Percentiles rank a stretch among this genome's conserved stretches.
Evolutionary conservation across 208 protist species (phyloP).

Genomic region (Jaenimonas drosophilae): DNA sequence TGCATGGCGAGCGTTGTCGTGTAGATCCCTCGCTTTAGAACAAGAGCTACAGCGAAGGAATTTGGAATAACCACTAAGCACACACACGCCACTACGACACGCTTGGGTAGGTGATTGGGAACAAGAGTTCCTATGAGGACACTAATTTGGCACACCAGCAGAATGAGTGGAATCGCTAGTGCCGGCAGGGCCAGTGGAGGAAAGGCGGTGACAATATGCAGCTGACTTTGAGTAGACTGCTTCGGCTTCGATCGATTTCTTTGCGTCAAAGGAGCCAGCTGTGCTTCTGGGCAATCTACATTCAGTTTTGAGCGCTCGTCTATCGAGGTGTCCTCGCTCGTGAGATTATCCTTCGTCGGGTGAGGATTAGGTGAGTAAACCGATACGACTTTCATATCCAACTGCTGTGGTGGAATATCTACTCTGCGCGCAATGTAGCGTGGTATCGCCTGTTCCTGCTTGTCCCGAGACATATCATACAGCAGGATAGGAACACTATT

Average conservation of each 20-base stretch:
- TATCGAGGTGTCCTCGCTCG: no score
- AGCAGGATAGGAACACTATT: conserved; percentile 16
- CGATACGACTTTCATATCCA: conserved; percentile 41
- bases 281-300: conserved; percentile 19
- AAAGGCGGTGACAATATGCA: conserved; percentile 37
- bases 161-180: conserved; percentile 25
- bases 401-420: conserved; percentile 23
- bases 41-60: conserved; percentile 23
- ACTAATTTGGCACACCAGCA: conserved; percentile 52
- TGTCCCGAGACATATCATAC: conserved; percentile 17
- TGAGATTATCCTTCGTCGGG: no score
- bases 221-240: no score
- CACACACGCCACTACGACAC: conserved; percentile 26
- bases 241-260: no score
- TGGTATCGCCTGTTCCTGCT: conserved; percentile 28
- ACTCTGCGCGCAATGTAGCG: conserved; percentile 40
- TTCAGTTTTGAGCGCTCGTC: no score
- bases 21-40: conserved; percentile 37
- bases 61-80: conserved; percentile 37
- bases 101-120: conserved; percentile 16
- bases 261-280: no score
- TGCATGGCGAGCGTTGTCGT: conserved; percentile 43
- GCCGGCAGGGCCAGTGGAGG: conserved; percentile 25
- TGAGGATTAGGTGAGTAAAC: conserved; percentile 29
- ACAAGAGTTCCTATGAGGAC: conserved; percentile 30